Conservation (phyloP, 2,329 filamentous ascomycete species). For the Periglandula ipomoeae region DNA sequence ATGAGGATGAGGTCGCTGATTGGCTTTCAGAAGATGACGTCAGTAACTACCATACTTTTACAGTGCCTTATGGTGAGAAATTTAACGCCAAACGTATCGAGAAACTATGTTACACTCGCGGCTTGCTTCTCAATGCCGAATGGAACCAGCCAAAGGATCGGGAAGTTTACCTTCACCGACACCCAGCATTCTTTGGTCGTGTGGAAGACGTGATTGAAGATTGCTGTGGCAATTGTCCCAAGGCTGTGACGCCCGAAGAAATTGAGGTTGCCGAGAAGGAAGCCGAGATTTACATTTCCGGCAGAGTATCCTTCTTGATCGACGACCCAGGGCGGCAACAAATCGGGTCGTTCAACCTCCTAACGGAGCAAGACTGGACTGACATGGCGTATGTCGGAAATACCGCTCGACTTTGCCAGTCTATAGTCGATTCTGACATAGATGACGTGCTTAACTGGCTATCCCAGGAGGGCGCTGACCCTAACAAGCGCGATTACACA, state of each 20-base stretch:
- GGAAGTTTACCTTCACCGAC: constrained; percentile 69
- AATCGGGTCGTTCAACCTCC: constrained; percentile 65
- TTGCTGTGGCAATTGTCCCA: constrained; percentile 73
- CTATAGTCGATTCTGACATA: constrained; percentile 66
- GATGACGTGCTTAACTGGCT: constrained; percentile 65
- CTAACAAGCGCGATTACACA: constrained; percentile 67
- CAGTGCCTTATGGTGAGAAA: constrained; percentile 55
- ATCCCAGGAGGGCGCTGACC: constrained; percentile 56
- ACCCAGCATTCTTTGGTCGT: constrained; percentile 76
- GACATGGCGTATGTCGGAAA: constrained; percentile 86
- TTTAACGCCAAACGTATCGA: constrained; percentile 65
- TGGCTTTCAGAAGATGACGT: constrained; percentile 72
- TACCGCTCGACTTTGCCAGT: constrained; percentile 67
- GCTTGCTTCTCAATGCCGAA: constrained; percentile 74
- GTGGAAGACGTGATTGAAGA: constrained; percentile 67
- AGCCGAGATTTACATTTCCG: constrained; percentile 66
- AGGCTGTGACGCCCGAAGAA: constrained; percentile 61
- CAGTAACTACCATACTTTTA: constrained; percentile 72
- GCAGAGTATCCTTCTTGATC: constrained; percentile 62
- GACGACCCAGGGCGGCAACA: constrained; percentile 74
- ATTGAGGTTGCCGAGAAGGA: constrained; percentile 63
- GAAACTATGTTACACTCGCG: constrained; percentile 71
- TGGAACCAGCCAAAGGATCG: constrained; percentile 74
- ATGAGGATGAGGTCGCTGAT: constrained; percentile 75
- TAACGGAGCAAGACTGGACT: constrained; percentile 78